Conservation (phyloP, 1,139 yeast species). For the Sugiyamaella neomexicana region DNA sequence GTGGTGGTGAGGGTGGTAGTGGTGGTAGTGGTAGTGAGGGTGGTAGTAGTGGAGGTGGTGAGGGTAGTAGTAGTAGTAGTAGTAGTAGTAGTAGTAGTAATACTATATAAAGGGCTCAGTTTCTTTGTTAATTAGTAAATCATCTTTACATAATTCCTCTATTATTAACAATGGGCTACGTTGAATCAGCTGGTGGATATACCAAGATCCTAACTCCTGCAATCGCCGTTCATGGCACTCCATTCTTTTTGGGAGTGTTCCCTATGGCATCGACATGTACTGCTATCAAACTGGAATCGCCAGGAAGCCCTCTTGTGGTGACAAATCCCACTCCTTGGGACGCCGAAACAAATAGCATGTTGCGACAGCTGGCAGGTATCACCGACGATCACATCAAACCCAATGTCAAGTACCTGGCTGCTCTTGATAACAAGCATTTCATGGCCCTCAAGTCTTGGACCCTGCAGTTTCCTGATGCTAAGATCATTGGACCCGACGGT, state of each 20-base stretch:
- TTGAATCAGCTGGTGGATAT: constrained; percentile 45
- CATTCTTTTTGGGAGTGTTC: constrained; percentile 25
- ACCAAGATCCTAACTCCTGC: constrained; percentile 48
- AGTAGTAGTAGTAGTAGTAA: too few species aligned
- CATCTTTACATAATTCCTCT: too few species aligned
- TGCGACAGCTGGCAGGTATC: constrained; percentile 41
- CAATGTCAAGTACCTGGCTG: constrained; percentile 37
- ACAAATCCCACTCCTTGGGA: constrained; percentile 67
- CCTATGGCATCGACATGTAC: constrained; percentile 60
- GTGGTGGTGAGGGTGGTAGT: too few species aligned
- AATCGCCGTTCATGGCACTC: constrained; percentile 50
- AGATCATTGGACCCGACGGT: constrained; percentile 52
- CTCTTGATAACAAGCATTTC: constrained; percentile 40
- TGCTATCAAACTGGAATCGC: constrained; percentile 44
- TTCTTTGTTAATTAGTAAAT: too few species aligned
- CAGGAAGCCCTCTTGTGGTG: constrained; percentile 45
- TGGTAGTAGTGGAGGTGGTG: too few species aligned
- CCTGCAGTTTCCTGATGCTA: constrained; percentile 49
- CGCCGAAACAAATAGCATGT: constrained; percentile 43
- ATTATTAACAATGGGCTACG: constrained; percentile 35
- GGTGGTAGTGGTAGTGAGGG: too few species aligned
- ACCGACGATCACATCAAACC: constrained; percentile 40
- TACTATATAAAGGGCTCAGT: too few species aligned
- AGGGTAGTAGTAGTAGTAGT: too few species aligned
- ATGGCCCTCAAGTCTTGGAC: constrained; percentile 49